Base-by-base conservation (phyloP, 257 asterid species). In the Catharanthus roseus region DNA sequence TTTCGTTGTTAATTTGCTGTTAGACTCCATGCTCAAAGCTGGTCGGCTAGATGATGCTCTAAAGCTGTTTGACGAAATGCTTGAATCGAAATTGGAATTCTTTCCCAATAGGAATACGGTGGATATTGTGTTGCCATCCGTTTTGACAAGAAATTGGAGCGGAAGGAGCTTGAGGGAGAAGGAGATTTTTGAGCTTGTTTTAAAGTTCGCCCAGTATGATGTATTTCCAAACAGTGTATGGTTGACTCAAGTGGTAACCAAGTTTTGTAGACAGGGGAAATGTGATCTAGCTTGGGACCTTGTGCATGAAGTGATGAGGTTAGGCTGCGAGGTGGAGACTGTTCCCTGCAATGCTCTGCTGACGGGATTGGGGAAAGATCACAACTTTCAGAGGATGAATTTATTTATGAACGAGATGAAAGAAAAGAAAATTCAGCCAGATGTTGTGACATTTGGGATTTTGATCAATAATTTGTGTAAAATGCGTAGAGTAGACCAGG, bases 51-150 rank as follows among this genome's bases (percentile, higher is more conserved):
- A 87, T 81, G 85, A 80, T 74, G 97, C 91, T 4, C 28, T 87
- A 71, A 87, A 87, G 84, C 44, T 93, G 92, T 83, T 93, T 73
- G 95, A 84, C 64, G 82, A 86, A 90, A 87, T 89, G 97, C 86
- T 91, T 70, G 74, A 79, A 15, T 55, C 77, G 2, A 80, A 76
- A 38, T 18, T 79, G 5, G 12, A 15, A 24, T 67, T 64, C 31
- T 81, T 78, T 41, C 96, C 96, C 11, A 80, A 86, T 69, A 23
- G 54, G 24, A 69, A 53, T 67, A 93, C 98, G 0, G 33, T 74
- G 49, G 85, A 72, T 49, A 70, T 78, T 38, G 74, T 88, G 10
- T 67, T 93, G 62, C 76, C 83, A 8, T 56, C 71, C 13, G 39
- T 85, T 57, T 74, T 87, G 82, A 76, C 73, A 61, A 69, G 81